phyloP scores from a whole-genome alignment of 2,329 filamentous ascomycete genomes.

The Chrysosporium queenslandicum region DNA sequence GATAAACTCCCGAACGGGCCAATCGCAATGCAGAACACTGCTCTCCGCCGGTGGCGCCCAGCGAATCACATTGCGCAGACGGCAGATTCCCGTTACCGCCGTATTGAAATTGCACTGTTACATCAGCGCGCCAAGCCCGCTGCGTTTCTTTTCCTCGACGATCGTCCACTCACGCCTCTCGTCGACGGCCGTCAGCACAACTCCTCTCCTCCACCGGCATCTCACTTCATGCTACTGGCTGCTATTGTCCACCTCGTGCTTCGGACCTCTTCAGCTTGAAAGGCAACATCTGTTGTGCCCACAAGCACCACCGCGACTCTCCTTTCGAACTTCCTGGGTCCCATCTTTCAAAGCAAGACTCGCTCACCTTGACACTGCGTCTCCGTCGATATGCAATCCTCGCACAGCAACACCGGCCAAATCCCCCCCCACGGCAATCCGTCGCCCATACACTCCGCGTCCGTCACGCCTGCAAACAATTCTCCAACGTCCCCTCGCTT shows the following conservation, averaged over 20 bases:
- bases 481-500: conserved; percentile 45
- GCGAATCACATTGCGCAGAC: not conserved
- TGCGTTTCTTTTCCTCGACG: not conserved
- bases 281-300: too few species aligned
- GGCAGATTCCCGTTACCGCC: not conserved
- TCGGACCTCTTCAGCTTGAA: too few species aligned
- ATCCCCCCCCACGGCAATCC: conserved; percentile 33
- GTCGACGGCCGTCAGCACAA: not conserved
- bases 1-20: not conserved
- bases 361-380: not conserved
- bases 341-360: not conserved
- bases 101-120: not conserved
- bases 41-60: not conserved
- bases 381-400: conserved; percentile 9
- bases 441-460: conserved; percentile 38
- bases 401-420: conserved; percentile 21
- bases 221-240: not conserved
- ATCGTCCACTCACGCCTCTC: not conserved
- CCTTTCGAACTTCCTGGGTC: not conserved
- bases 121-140: conserved; percentile 4
- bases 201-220: not conserved
- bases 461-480: conserved; percentile 45
- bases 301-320: too few species aligned
- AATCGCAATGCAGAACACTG: not conserved
- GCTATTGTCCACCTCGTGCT: too few species aligned